Percentiles rank a stretch among this genome's conserved stretches.
These are phyloP conservation scores for Benincasa hispida DNA, from an alignment of 306 rosid species.

Conservation along the genomic window DNA sequence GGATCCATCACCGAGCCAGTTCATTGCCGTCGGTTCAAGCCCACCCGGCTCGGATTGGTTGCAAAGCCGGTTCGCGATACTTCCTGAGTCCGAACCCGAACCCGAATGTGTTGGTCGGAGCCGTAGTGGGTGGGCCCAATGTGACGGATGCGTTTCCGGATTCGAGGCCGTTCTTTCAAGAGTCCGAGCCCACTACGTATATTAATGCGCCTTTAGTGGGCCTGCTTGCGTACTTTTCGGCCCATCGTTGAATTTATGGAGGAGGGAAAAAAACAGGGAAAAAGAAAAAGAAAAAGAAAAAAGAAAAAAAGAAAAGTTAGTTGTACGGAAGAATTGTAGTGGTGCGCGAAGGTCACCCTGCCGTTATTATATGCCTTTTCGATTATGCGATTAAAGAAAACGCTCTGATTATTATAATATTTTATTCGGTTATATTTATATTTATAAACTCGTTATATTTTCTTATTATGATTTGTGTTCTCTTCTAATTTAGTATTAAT, in stretches of 20 bases:
- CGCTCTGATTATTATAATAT: not conserved
- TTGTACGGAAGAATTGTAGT: not conserved
- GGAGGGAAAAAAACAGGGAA: too few relatives aligned
- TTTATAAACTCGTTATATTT: too few relatives aligned
- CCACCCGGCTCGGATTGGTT: slow-evolving; percentile 70
- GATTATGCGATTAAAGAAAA: not conserved
- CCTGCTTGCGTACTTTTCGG: slow-evolving; percentile 72
- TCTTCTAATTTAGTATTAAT: too few relatives aligned
- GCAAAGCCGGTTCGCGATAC: slow-evolving; percentile 68
- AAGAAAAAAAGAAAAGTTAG: not conserved
- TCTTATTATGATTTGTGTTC: too few relatives aligned
- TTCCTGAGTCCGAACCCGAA: slow-evolving; percentile 64
- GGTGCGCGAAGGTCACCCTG: slow-evolving; percentile 12
- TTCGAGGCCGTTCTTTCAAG: slow-evolving; percentile 80
- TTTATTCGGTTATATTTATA: not conserved
- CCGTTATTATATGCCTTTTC: not conserved
- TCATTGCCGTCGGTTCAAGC: slow-evolving; percentile 60
- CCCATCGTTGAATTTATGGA: slow-evolving; percentile 38
- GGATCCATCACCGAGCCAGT: slow-evolving; percentile 86
- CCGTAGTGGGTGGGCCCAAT: slow-evolving; percentile 87
- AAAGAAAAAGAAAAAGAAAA: not conserved
- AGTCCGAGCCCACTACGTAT: slow-evolving; percentile 89
- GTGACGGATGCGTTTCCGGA: slow-evolving; percentile 67
- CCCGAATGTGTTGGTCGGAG: slow-evolving; percentile 68
- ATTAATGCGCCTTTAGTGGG: slow-evolving; percentile 86